These are phyloP conservation scores for Phylloporus sp. DNA, from an alignment of 768 basidiomycete genomes.

Conservation along the genomic window DNA sequence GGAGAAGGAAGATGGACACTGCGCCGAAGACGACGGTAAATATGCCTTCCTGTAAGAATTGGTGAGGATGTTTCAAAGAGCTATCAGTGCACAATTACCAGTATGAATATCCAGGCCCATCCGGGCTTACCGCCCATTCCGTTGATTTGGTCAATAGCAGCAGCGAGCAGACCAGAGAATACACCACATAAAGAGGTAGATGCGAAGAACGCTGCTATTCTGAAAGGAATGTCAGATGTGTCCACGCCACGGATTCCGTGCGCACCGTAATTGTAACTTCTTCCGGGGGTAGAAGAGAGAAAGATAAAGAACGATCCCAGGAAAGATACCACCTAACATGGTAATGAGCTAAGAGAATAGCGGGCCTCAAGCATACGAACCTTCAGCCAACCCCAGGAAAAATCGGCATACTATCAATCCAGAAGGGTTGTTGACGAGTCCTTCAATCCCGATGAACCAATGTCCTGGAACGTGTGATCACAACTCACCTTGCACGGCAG, in stretches of 20 bases:
- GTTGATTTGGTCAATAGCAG: conserved; percentile 53
- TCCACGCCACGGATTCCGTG: background rate
- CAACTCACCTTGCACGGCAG: conserved; percentile 51
- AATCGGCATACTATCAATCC: conserved; percentile 51
- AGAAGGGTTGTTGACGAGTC: conserved; percentile 44
- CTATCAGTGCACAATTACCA: conserved; percentile 29
- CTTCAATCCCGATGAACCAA: conserved; percentile 23
- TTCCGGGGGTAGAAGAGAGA: conserved; percentile 44
- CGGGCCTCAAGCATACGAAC: conserved; percentile 23
- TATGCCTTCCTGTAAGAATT: conserved; percentile 44
- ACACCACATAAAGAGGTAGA: conserved; percentile 53
- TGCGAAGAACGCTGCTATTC: conserved; percentile 37
- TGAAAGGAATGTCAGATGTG: conserved; percentile 10
- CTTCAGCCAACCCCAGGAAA: conserved; percentile 56
- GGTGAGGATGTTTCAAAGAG: background rate
- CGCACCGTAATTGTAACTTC: conserved; percentile 22
- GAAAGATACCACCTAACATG: conserved; percentile 48
- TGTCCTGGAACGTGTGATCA: background rate
- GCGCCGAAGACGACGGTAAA: conserved; percentile 61
- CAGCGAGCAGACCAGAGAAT: conserved; percentile 62
- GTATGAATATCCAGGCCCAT: conserved; percentile 62
- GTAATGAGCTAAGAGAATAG: conserved; percentile 1
- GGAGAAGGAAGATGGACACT: conserved; percentile 45
- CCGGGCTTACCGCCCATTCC: conserved; percentile 47
- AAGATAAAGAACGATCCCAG: conserved; percentile 54